These are phyloP conservation scores for Plasmodium adleri DNA, from an alignment of 169 alveolate genomes.

Conservation along the genomic window DNA sequence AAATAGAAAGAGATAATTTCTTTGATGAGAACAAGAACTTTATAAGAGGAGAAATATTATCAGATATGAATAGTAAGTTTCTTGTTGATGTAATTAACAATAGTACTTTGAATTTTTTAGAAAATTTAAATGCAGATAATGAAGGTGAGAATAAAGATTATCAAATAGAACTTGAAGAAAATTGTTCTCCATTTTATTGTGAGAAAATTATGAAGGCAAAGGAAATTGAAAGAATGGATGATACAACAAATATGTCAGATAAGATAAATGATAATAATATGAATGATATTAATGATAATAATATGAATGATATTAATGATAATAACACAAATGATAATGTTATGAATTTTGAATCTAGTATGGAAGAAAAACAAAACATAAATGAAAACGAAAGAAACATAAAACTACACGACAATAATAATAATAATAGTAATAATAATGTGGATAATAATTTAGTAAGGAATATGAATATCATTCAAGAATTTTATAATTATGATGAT, in stretches of 20 bases:
- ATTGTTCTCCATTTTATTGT: conserved; percentile 63
- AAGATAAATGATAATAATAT: background rate
- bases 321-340: background rate
- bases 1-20: conserved; percentile 4
- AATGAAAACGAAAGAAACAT: conserved; percentile 6
- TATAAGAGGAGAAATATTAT: conserved; percentile 16
- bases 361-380: background rate
- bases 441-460: background rate
- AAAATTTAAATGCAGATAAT: conserved; percentile 6
- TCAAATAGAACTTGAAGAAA: conserved; percentile 55
- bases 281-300: too few species aligned
- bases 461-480: background rate
- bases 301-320: background rate
- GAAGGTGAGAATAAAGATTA: conserved; percentile 10
- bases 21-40: conserved; percentile 31
- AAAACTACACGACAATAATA: conserved; percentile 7
- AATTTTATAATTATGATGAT: background rate
- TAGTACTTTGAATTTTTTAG: conserved; percentile 28
- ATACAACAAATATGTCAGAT: background rate
- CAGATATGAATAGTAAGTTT: conserved; percentile 30
- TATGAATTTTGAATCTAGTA: background rate
- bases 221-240: background rate
- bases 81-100: conserved; percentile 34
- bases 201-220: conserved; percentile 63
- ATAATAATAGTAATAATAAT: background rate